Conservation (phyloP, 2,329 filamentous ascomycete genomes). For the Alternaria brassicae region DNA sequence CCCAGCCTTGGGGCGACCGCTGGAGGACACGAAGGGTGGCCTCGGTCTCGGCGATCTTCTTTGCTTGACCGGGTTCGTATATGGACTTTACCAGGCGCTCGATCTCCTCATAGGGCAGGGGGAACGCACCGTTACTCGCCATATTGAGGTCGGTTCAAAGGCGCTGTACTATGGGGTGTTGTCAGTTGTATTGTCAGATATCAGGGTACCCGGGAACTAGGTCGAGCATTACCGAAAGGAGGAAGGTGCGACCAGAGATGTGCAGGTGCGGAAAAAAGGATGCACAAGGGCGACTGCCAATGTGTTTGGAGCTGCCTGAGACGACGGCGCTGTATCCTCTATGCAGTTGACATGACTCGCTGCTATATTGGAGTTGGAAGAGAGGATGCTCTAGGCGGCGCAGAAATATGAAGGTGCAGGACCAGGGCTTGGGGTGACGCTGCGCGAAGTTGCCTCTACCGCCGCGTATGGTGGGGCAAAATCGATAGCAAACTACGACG, state of each 20-base stretch:
- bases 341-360: constrained; percentile 1
- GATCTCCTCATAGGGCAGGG: constrained; percentile 44
- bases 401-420: constrained; percentile 1
- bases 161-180: not conserved
- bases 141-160: constrained; percentile 20
- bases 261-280: constrained; percentile 1
- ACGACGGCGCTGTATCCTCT: not conserved
- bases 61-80: constrained; percentile 57
- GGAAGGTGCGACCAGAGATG: constrained; percentile 7
- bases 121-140: constrained; percentile 31
- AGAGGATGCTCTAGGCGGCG: not conserved
- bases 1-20: constrained; percentile 81
- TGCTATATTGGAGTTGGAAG: not conserved
- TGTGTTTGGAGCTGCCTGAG: not conserved
- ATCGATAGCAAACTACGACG: constrained; percentile 6
- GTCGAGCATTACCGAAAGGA: constrained; percentile 2
- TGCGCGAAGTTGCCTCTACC: constrained; percentile 18
- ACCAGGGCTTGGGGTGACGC: not conserved
- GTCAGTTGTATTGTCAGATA: not conserved
- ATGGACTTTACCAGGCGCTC: constrained; percentile 59
- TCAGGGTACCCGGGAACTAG: constrained; percentile 6
- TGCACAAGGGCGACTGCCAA: not conserved
- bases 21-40: constrained; percentile 80
- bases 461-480: constrained; percentile 21
- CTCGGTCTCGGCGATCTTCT: constrained; percentile 65